Base-by-base conservation (phyloP, 2,329 filamentous ascomycete genomes). In the Ophiocordyceps camponoti-saundersi region DNA sequence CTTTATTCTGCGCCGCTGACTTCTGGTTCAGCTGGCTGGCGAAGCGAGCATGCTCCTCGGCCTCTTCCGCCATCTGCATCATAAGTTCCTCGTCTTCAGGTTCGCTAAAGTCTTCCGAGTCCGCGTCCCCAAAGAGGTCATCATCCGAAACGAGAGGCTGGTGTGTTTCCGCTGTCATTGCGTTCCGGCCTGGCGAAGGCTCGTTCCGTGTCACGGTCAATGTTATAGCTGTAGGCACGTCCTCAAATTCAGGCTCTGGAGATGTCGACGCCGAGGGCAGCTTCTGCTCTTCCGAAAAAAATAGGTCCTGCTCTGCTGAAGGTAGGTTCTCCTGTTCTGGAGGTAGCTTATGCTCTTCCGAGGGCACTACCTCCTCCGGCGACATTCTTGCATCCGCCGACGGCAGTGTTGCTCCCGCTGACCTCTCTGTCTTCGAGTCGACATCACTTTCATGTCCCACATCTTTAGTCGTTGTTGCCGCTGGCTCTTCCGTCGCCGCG, bases 11-110 rank as follows among this genome's bases (percentile, higher is more conserved):
- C 4, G 69, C 67, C 18, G 78, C 72, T 0, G 82, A 73, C 52
- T 83, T 83, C 57, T 85, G 76, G 61, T 93, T 95, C 12, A 98
- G 72, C 44, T 84, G 80, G 52, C 85, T 89, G 2, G 89, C 87
- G 58, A 98, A 98, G 6, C 90, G 80, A 4, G 85, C 88, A 58
- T 98, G 90, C 56, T 95, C 92, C 64, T 95, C 86, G 1, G 85
- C 86, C 70, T 98, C 93, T 23, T 82, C 78, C 0, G 87, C 89
- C 55, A 98, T 79, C 53, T 90, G 87, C 7, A 77, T 78, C 48
- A 96, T 74, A 7, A 98, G 72, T 54, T 95, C 88, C 58, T 89
- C 89, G 51, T 96, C 90, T 62, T 95, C 92, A 0, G 87, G 84
- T 52, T 96, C 90, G 32, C 85, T 92, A 55, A 82, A 80, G 20